These are phyloP conservation scores for Magnaporthales sp. DNA, from an alignment of 2,329 filamentous ascomycete genomes.

Conservation along the genomic window DNA sequence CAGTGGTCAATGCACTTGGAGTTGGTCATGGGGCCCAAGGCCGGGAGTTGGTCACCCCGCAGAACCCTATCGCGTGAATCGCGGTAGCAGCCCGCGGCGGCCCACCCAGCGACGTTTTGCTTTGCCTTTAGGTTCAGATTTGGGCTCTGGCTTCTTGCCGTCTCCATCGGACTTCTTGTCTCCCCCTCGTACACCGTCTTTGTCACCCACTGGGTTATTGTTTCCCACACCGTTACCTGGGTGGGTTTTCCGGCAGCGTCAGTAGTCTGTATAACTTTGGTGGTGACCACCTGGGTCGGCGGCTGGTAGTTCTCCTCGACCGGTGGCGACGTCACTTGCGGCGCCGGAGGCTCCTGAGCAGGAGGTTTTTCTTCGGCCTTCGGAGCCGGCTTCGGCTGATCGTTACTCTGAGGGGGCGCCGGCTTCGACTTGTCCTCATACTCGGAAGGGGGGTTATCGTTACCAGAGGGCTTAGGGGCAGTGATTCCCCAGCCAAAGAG, in stretches of 20 bases:
- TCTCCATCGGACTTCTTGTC: conserved; percentile 10
- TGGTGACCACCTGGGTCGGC: neutral
- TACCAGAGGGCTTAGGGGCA: neutral
- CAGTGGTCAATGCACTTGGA: conserved; percentile 40
- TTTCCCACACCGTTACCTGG: conserved; percentile 31
- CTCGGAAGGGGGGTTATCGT: neutral
- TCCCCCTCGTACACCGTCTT: conserved; percentile 22
- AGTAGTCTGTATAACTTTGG: conserved; percentile 7
- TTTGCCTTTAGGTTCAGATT: conserved; percentile 7
- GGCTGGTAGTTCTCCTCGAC: neutral
- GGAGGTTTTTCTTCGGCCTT: neutral
- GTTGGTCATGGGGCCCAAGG: conserved; percentile 39
- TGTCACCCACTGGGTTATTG: conserved; percentile 30
- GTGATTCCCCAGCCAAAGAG: conserved; percentile 37
- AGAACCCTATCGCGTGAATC: conserved; percentile 27
- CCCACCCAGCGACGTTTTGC: conserved; percentile 21
- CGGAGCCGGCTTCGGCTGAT: neutral
- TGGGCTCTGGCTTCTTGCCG: too few relatives aligned
- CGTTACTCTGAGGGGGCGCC: neutral
- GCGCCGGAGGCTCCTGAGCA: neutral
- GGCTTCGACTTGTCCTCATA: neutral
- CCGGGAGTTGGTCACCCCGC: conserved; percentile 27
- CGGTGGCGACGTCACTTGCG: conserved; percentile 1
- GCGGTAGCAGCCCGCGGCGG: conserved; percentile 35
- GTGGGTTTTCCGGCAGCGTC: conserved; percentile 11